These are phyloP conservation scores for Lactarius sanguifluus DNA, from an alignment of 768 basidiomycete species.

Conservation along the genomic window DNA sequence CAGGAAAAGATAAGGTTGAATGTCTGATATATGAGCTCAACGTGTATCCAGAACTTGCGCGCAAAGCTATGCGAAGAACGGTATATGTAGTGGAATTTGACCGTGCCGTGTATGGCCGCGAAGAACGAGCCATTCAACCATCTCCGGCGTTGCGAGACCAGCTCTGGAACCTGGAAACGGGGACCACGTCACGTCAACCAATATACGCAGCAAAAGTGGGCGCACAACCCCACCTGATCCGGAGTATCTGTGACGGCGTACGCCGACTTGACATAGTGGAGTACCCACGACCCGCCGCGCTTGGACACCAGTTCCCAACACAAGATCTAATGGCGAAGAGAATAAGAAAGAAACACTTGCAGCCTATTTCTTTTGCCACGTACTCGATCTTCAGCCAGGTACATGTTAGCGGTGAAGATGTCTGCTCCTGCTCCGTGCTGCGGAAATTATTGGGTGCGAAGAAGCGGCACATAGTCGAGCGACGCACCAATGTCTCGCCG, in stretches of 20 bases:
- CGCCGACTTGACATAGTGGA: constrained; percentile 96
- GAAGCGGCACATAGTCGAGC: not conserved
- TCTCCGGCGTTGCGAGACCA: constrained; percentile 91
- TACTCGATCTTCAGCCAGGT: constrained; percentile 85
- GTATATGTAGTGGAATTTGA: constrained; percentile 96
- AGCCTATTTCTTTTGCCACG: constrained; percentile 30
- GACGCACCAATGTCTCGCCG: constrained; percentile 83
- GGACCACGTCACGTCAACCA: not conserved
- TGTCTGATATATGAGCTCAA: constrained; percentile 88
- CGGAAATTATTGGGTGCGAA: not conserved
- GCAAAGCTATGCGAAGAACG: constrained; percentile 79
- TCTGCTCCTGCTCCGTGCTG: constrained; percentile 81
- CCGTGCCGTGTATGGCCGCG: constrained; percentile 86
- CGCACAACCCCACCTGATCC: constrained; percentile 56
- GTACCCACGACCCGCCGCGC: constrained; percentile 81
- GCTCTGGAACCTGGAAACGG: constrained; percentile 67
- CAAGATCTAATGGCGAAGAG: constrained; percentile 53
- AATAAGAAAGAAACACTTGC: constrained; percentile 1
- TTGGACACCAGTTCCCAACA: constrained; percentile 99
- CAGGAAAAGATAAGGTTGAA: constrained; percentile 93
- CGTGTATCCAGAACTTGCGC: constrained; percentile 91
- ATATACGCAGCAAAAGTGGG: not conserved
- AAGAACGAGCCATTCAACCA: constrained; percentile 99
- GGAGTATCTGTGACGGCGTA: constrained; percentile 93
- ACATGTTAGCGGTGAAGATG: constrained; percentile 97